Base-by-base conservation (phyloP, 768 basidiomycete species). In the Dendrothele bispora region DNA sequence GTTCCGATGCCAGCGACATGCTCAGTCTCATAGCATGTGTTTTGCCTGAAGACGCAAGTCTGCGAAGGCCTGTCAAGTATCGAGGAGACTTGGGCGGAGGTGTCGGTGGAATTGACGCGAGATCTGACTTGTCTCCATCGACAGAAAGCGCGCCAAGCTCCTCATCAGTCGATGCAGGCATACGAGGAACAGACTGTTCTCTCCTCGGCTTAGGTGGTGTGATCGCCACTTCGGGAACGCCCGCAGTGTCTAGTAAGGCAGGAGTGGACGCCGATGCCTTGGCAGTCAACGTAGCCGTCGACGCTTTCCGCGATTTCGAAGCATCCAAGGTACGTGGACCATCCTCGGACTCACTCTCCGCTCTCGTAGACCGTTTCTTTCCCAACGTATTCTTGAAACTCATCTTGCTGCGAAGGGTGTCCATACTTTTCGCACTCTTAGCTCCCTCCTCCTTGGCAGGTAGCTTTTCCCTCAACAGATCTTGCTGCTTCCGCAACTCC, bases 1-100 rank as follows among this genome's bases (percentile, higher is more conserved):
- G 63, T 53, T 81, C 79, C 2, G 82, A 83, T 1, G 76, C 78
- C 18, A 69, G 65, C 21, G 83, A 84, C 43, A 79, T 68, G 57
- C 86, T 89, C 28, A 79, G 67, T 14, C 87, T 73, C 2, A 70
- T 52, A 7, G 64, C 70, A 26, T 74, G 68, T 47, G 72, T 54
- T 18, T 70, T 62, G 7, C 70, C 68, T 4, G 76, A 70, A 52
- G 64, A 72, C 6, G 74, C 74, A 41, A 77, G 68, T 35, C 76
- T 68, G 39, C 75, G 69, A 43, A 83, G 73, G 28, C 71, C 69
- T 4, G 74, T 61, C 36, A 85, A 73, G 46, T 82, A 75, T 17
- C 64, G 61, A 5, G 76, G 72, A 17, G 77, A 78, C 55, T 78
- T 81, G 17, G 78, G 74, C 4, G 79, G 79, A 6, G 74, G 72